Percentiles rank a stretch among this genome's conserved stretches.
Evolutionary conservation across 148 eudicot genomes (phyloP).

Genomic region (Chenopodium berlandieri): DNA sequence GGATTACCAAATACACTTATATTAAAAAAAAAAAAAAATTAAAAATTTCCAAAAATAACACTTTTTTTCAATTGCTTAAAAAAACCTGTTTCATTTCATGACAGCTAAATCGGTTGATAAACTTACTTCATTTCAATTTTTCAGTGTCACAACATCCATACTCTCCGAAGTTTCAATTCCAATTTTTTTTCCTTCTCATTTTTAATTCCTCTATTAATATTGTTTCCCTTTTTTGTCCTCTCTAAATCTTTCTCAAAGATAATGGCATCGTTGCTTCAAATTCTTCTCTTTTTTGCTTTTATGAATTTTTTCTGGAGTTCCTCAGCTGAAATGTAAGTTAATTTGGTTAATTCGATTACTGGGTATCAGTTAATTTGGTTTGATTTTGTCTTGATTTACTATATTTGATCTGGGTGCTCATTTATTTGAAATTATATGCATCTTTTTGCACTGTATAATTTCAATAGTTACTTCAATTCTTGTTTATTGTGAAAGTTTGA

Average conservation of each 20-base stretch:
- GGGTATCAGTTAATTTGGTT: background rate
- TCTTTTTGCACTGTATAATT: background rate
- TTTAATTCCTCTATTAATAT: background rate
- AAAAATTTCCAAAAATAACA: too few species aligned
- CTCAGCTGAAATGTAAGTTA: slow-evolving; percentile 45
- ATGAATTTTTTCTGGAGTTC: slow-evolving; percentile 19
- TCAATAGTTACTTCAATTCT: background rate
- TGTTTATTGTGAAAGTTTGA: background rate
- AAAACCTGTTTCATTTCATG: too few species aligned
- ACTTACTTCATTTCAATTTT: too few species aligned
- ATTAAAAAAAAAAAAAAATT: too few species aligned
- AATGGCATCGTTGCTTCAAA: slow-evolving; percentile 39
- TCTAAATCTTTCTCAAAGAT: background rate
- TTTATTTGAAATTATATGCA: background rate
- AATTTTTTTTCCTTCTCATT: background rate
- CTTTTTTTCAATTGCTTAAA: too few species aligned
- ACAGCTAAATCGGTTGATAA: too few species aligned
- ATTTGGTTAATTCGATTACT: slow-evolving; percentile 1
- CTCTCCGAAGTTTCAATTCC: slow-evolving; percentile 4
- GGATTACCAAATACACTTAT: too few species aligned
- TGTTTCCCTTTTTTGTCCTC: slow-evolving; percentile 2
- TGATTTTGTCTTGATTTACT: slow-evolving; percentile 2
- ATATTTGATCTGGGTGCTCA: slow-evolving; percentile 16
- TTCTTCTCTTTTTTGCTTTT: slow-evolving; percentile 30
- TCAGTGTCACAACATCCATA: background rate